These are phyloP conservation scores for Shiraia sp. DNA, from an alignment of 2,329 filamentous ascomycete species.

Conservation along the genomic window DNA sequence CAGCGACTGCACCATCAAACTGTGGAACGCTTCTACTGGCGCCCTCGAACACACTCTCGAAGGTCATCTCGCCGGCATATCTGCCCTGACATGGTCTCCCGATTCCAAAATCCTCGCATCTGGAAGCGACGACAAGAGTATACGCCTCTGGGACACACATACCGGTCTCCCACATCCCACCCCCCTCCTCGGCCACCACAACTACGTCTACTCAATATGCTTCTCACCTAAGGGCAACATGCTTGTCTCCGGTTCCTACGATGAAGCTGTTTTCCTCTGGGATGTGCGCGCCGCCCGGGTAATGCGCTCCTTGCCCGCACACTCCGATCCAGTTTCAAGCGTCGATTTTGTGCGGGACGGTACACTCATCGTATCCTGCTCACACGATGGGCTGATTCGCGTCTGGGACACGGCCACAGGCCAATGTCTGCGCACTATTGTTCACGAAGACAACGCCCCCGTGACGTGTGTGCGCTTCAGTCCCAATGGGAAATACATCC, in stretches of 20 bases:
- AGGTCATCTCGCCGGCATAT: constrained; percentile 90
- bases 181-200: constrained; percentile 83
- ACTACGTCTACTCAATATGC: constrained; percentile 91
- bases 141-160: constrained; percentile 81
- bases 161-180: constrained; percentile 63
- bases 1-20: constrained; percentile 86
- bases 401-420: constrained; percentile 96
- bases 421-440: constrained; percentile 90
- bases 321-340: constrained; percentile 90
- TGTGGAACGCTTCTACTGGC: constrained; percentile 83
- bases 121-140: constrained; percentile 94
- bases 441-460: constrained; percentile 93
- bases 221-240: constrained; percentile 99
- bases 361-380: constrained; percentile 88
- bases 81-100: constrained; percentile 90
- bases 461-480: constrained; percentile 90
- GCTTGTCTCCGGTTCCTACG: constrained; percentile 90
- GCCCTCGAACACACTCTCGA: constrained; percentile 84
- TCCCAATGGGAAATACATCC: constrained; percentile 89
- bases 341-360: constrained; percentile 94
- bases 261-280: constrained; percentile 97
- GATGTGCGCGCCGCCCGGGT: constrained; percentile 85
- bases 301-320: constrained; percentile 90
- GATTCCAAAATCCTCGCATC: constrained; percentile 86
- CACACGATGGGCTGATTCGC: constrained; percentile 75